Evolutionary conservation across 352 stramenopile genomes (phyloP), one percentile per base, ranked within the genome.

Genomic region (Phytophthora colocasiae): DNA sequence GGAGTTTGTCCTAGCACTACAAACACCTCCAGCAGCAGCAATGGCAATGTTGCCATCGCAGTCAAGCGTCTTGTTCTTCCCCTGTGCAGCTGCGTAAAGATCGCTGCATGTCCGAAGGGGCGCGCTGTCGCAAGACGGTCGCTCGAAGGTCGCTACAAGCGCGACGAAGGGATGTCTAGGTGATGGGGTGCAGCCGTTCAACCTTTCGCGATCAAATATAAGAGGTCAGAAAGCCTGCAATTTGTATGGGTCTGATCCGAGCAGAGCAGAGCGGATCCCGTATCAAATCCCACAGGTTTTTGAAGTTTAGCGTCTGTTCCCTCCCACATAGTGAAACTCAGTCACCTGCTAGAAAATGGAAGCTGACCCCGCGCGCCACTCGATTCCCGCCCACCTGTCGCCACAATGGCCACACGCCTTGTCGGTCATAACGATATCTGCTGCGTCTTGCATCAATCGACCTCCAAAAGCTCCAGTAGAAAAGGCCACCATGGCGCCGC

Each of bases 91-190:
- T 77, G 69, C 69, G 36, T 22, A 71, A 73, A 70, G 67, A 75
- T 72, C 62, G 50, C 36, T n/a, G 41, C 34, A 39, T 52, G 58
- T 55, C 60, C 53, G 57, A 72, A 72, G 43, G 51, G 63, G 22
- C 58, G 56, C 46, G 51, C 47, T 58, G 54, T 69, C 41, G 59
- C 59, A 45, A 24, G 49, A 74, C 32, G 64, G 69, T 78, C 29
- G 57, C 45, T 19, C 49, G 64, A 75, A 77, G 58, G 72, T 80
- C 32, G 63, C 54, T 22, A 19, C 49, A 81, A 81, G 58, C 4
- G 22, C 9, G 40, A 19, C 59, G 53, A 75, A 75, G 58, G 70
- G 71, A 78, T 74, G 70, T 60, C 66, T n/a, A 59, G 38, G 63
- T 10, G 39, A 71, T 58, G 43, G 50, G 52, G 45, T 48, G 43